Conservation (phyloP, 768 basidiomycete genomes). For the Phylloporus sp. region DNA sequence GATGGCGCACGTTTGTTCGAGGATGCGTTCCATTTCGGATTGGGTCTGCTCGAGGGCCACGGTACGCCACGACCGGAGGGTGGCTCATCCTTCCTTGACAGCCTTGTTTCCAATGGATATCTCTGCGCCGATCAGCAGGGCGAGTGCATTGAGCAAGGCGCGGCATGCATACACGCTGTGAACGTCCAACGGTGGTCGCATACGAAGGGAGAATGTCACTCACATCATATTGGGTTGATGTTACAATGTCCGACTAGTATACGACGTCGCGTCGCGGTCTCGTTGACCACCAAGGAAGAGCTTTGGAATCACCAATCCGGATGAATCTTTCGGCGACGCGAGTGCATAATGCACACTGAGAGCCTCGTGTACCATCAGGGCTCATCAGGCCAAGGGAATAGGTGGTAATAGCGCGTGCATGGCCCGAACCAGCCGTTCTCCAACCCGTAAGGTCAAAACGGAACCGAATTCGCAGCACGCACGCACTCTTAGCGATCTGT, state of each 20-base stretch:
- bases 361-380: too few relatives aligned
- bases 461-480: too few relatives aligned
- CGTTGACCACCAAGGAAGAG: too few relatives aligned
- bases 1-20: conserved; percentile 51
- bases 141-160: conserved; percentile 68
- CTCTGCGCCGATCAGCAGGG: conserved; percentile 87
- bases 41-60: conserved; percentile 48
- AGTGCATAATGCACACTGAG: too few relatives aligned
- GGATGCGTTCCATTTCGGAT: conserved; percentile 56
- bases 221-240: conserved; percentile 78
- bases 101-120: conserved; percentile 45
- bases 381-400: too few relatives aligned
- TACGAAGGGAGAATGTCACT: conserved; percentile 20
- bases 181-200: conserved; percentile 2
- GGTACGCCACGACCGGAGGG: conserved; percentile 57
- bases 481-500: too few relatives aligned
- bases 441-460: too few relatives aligned
- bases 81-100: conserved; percentile 59
- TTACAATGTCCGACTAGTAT: conserved; percentile 33
- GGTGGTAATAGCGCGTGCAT: too few relatives aligned
- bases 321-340: too few relatives aligned
- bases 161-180: conserved; percentile 71
- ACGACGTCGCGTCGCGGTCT: too few relatives aligned
- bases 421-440: too few relatives aligned
- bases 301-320: too few relatives aligned